phyloP scores from a whole-genome alignment of 768 basidiomycete species.

The Suillus decipiens region DNA sequence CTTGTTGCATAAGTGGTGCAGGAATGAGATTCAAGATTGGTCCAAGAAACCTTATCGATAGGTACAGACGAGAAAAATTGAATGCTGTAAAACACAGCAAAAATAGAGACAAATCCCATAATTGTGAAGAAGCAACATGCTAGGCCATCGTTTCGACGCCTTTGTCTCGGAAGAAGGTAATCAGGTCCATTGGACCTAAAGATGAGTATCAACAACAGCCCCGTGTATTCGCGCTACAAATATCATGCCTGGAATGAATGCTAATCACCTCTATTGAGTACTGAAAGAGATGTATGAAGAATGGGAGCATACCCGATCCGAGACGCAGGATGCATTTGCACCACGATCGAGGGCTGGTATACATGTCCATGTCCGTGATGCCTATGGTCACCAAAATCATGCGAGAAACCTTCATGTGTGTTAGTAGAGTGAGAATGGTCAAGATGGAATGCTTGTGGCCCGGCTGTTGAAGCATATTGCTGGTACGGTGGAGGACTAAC shows the following conservation, averaged over 20 bases:
- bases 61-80: neutral
- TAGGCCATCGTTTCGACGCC: neutral
- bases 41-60: constrained; percentile 18
- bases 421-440: neutral
- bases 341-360: neutral
- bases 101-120: neutral
- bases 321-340: neutral
- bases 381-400: too few relatives aligned
- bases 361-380: neutral
- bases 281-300: neutral
- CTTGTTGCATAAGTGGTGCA: constrained; percentile 32
- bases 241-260: neutral
- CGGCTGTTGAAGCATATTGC: neutral
- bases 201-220: neutral
- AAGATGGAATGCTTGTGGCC: neutral
- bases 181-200: neutral
- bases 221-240: neutral
- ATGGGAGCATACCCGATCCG: neutral
- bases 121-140: neutral
- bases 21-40: constrained; percentile 14
- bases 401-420: neutral
- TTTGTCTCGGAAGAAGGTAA: neutral
- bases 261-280: neutral
- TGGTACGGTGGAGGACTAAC: constrained; percentile 2
- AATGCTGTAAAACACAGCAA: neutral